phyloP scores from a whole-genome alignment of 2,329 filamentous ascomycete genomes.

The Coniochaeta sp. region DNA sequence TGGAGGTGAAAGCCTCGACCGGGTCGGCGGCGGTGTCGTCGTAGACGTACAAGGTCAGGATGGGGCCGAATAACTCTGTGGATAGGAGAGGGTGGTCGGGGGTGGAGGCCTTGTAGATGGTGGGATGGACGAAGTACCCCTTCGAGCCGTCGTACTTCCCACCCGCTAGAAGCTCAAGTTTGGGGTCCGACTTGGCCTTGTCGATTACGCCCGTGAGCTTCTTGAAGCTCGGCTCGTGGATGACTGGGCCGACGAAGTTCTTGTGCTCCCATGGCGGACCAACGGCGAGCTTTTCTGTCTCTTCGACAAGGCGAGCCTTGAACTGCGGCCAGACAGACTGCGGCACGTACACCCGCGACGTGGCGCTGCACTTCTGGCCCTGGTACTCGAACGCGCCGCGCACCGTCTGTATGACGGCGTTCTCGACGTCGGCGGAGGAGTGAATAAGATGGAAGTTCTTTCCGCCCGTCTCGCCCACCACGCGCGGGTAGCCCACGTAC shows the following conservation, averaged over 20 bases:
- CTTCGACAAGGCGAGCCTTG: constrained; percentile 28
- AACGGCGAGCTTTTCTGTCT: constrained; percentile 23
- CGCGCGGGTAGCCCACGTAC: constrained; percentile 65
- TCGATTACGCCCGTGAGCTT: constrained; percentile 38
- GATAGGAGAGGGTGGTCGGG: constrained; percentile 36
- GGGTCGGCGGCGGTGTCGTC: constrained; percentile 31
- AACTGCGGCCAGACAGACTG: constrained; percentile 31
- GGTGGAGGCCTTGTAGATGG: constrained; percentile 33
- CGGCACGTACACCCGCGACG: constrained; percentile 49
- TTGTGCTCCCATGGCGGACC: constrained; percentile 23
- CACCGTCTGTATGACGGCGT: constrained; percentile 37
- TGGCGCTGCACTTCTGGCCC: constrained; percentile 45
- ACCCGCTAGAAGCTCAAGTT: constrained; percentile 35
- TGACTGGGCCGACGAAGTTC: constrained; percentile 41
- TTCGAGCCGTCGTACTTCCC: constrained; percentile 33
- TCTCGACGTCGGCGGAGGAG: constrained; percentile 36
- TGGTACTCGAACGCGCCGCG: constrained; percentile 43
- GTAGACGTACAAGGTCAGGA: constrained; percentile 40
- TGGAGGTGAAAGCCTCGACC: constrained; percentile 36
- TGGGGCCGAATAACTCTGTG: constrained; percentile 41
- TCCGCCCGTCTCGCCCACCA: constrained; percentile 44
- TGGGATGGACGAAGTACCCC: constrained; percentile 38
- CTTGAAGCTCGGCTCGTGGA: constrained; percentile 37
- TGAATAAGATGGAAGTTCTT: constrained; percentile 48
- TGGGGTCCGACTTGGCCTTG: constrained; percentile 31